Conservation (phyloP, 345 rosid genomes). For the Brassica juncea region DNA sequence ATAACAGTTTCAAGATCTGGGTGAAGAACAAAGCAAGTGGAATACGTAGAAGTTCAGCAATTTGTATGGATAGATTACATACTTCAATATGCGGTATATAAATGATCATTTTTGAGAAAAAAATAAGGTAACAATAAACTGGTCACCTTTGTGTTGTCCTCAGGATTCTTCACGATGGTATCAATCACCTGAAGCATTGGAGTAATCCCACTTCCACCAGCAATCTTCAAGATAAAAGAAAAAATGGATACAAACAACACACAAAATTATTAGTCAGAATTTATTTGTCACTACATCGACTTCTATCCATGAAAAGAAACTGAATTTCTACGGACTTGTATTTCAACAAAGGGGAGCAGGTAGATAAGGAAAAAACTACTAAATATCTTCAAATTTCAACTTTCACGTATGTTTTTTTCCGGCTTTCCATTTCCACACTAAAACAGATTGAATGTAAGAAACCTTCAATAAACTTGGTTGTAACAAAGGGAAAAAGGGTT, state of each 20-base stretch:
- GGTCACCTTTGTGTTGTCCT: constrained; percentile 85
- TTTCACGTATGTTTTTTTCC: background rate
- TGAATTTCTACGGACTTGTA: background rate
- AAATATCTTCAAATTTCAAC: constrained; percentile 16
- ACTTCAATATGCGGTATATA: constrained; percentile 5
- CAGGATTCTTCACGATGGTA: constrained; percentile 80
- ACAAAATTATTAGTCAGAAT: constrained; percentile 16
- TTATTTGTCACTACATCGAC: constrained; percentile 5
- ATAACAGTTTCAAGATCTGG: constrained; percentile 11
- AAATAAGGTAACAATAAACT: constrained; percentile 4
- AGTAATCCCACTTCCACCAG: constrained; percentile 95
- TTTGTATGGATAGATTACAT: background rate
- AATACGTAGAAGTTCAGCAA: background rate
- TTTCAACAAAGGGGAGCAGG: background rate
- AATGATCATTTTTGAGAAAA: background rate
- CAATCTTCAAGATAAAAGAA: constrained; percentile 49
- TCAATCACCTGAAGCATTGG: constrained; percentile 98
- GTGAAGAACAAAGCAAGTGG: background rate
- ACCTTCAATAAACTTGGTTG: background rate
- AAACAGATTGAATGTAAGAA: background rate
- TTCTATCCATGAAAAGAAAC: background rate
- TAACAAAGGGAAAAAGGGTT: constrained; percentile 33
- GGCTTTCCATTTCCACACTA: background rate
- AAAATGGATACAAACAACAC: constrained; percentile 10
- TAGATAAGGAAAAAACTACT: constrained; percentile 13